Base-by-base conservation (phyloP, 495 filamentous ascomycete species). In the Xylaria longipes region DNA sequence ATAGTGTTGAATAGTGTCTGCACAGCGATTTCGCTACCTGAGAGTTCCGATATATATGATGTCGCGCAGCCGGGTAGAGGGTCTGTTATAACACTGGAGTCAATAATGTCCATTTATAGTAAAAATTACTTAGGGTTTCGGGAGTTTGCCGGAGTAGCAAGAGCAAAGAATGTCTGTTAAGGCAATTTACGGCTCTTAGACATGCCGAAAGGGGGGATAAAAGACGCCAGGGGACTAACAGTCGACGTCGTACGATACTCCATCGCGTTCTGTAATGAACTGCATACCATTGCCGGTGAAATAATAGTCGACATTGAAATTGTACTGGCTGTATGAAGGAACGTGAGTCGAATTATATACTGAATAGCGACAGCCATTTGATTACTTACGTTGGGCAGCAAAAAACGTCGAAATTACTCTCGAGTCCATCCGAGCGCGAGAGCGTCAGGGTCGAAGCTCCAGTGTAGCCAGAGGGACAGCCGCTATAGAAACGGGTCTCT, bases 401-500 rank as follows among this genome's bases (percentile, higher is more conserved):
- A 6, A 20, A 37, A 20, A 31, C 62, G 20, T 43, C 2, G 35
- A 48, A 6, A 11, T 56, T 0, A 45, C 1, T 65, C 48, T 46
- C 48, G 37, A 57, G 48, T 27, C 48, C 50, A 45, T 66, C 50
- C 58, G 48, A 31, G 48, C 27, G 27, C 61, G 61, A 39, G 35
- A n/a, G 25, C 57, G n/a, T 4, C 3, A 11, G 4, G 46, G 60
- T 65, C 12, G 35, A 29, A 4, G 61, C 60, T 33, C 17, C 62
- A 20, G 35, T 60, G 61, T 71, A 71, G 50, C 48, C 69, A 33
- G 48, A 46, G 61, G 61, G 60, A 58, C 69, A 71, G 61, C 62
- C 69, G 25, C 29, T 65, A 27, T 71, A 66, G 61, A 80, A 61
- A 60, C 77, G 27, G 29, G 82, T 83, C 62, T 62, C 79, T 6